Evolutionary conservation across 495 filamentous ascomycete species (phyloP).

Genomic region (Thermothielavioides terrestris): DNA sequence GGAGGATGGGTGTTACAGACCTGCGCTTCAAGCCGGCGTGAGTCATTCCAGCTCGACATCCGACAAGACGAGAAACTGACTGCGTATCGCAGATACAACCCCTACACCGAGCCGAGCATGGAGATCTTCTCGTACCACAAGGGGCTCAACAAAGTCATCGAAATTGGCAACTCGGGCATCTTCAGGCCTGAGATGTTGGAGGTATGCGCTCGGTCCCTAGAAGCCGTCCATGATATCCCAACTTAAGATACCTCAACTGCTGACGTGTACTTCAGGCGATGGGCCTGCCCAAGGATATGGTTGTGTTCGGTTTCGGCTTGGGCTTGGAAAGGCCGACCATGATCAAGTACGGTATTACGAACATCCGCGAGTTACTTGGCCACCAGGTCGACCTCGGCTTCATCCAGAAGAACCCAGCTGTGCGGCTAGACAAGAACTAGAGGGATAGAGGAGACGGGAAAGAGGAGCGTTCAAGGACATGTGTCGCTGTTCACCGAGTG

Average conservation of each 20-base stretch:
- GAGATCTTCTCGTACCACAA: conserved; percentile 83
- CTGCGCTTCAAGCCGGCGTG: conserved; percentile 66
- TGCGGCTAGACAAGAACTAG: conserved; percentile 68
- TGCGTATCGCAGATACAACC: conserved; percentile 88
- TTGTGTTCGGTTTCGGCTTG: conserved; percentile 86
- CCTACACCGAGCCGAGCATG: conserved; percentile 79
- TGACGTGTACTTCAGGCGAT: conserved; percentile 35
- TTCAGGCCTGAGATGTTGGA: conserved; percentile 96
- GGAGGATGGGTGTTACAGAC: conserved; percentile 83
- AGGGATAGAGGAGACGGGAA: neutral
- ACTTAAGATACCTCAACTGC: too few relatives aligned
- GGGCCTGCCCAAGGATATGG: conserved; percentile 79
- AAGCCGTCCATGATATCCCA: too few relatives aligned
- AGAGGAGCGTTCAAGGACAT: neutral
- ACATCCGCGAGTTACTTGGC: conserved; percentile 77
- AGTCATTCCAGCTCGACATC: neutral
- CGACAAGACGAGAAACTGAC: neutral
- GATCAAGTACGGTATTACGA: conserved; percentile 86
- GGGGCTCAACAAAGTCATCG: conserved; percentile 82
- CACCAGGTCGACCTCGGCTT: conserved; percentile 79
- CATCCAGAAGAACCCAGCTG: conserved; percentile 73
- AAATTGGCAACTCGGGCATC: conserved; percentile 98
- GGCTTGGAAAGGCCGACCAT: conserved; percentile 91
- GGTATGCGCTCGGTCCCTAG: conserved; percentile 16
- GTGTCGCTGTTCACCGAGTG: neutral